phyloP scores from a whole-genome alignment of 2,329 filamentous ascomycete species.

The Macrophomina pseudophaseolina region DNA sequence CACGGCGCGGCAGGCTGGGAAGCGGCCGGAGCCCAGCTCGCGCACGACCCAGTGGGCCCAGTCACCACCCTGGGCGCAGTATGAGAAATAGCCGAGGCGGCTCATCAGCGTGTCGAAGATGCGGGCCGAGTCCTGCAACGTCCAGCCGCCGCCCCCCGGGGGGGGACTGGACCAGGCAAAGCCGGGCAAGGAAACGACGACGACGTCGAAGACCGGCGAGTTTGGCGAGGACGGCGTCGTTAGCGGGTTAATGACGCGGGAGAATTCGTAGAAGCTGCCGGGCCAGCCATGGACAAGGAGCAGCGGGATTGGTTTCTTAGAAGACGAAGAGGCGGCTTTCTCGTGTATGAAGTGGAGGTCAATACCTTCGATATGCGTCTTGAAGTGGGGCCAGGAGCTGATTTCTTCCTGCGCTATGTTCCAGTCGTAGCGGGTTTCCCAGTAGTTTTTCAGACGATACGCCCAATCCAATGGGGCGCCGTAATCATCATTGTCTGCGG shows the following conservation, averaged over 20 bases:
- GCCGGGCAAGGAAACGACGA: slow-evolving; percentile 64
- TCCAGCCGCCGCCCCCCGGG: slow-evolving; percentile 41
- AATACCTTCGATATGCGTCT: slow-evolving; percentile 41
- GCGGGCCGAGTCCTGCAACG: slow-evolving; percentile 43
- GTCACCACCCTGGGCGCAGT: slow-evolving; percentile 48
- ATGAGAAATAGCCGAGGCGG: slow-evolving; percentile 47
- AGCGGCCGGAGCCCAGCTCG: slow-evolving; percentile 44
- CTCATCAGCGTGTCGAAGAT: slow-evolving; percentile 48
- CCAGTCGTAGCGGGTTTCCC: slow-evolving; percentile 44
- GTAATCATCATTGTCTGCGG: slow-evolving; percentile 39
- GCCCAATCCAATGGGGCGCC: slow-evolving; percentile 42
- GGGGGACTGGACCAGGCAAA: slow-evolving; percentile 53
- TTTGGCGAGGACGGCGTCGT: slow-evolving; percentile 34
- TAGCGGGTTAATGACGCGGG: slow-evolving; percentile 45
- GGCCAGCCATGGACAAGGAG: slow-evolving; percentile 54
- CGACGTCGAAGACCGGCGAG: slow-evolving; percentile 57
- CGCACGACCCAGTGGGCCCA: slow-evolving; percentile 50
- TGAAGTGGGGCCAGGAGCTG: slow-evolving; percentile 42
- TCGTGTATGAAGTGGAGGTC: slow-evolving; percentile 50
- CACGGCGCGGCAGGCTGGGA: slow-evolving; percentile 44
- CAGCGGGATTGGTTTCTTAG: slow-evolving; percentile 45
- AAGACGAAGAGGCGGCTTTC: slow-evolving; percentile 33
- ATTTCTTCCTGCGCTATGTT: slow-evolving; percentile 39
- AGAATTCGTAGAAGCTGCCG: slow-evolving; percentile 53
- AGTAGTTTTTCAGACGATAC: slow-evolving; percentile 40